phyloP scores from a whole-genome alignment of 345 rosid species.

The Linum usitatissimum region DNA sequence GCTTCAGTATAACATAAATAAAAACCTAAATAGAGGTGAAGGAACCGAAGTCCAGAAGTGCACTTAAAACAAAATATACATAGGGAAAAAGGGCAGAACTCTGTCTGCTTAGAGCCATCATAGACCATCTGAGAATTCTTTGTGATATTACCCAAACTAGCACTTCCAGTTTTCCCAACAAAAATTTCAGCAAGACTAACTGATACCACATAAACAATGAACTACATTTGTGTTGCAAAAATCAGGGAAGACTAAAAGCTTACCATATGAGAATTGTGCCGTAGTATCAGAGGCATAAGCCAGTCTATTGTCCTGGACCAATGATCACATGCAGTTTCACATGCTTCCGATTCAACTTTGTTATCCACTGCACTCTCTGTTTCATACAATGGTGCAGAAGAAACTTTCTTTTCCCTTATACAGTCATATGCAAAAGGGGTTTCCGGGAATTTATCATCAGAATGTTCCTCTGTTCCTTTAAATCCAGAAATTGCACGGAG shows the following conservation, averaged over 20 bases:
- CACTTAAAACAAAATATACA: not conserved
- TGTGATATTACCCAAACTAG: not conserved
- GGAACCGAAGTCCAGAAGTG: not conserved
- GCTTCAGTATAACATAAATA: not conserved
- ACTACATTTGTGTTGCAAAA: not conserved
- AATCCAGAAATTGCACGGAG: constrained; percentile 90
- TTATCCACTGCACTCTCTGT: constrained; percentile 28
- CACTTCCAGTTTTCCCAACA: not conserved
- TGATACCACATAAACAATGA: not conserved
- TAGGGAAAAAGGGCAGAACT: not conserved
- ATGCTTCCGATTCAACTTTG: constrained; percentile 29
- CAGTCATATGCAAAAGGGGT: constrained; percentile 79
- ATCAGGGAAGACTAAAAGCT: constrained; percentile 3
- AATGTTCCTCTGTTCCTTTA: constrained; percentile 80
- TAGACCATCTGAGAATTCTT: not conserved
- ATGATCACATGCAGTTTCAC: constrained; percentile 43
- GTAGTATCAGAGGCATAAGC: constrained; percentile 51
- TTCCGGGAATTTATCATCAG: constrained; percentile 52
- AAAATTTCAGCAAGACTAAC: no score
- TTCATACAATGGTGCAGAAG: constrained; percentile 86
- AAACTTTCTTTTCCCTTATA: constrained; percentile 53
- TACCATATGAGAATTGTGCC: constrained; percentile 68
- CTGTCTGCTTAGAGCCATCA: not conserved
- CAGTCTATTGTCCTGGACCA: constrained; percentile 71
- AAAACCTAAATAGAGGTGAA: not conserved